Evolutionary conservation across 805 yeast genomes (phyloP).

Genomic region (Clavispora asparagi): DNA sequence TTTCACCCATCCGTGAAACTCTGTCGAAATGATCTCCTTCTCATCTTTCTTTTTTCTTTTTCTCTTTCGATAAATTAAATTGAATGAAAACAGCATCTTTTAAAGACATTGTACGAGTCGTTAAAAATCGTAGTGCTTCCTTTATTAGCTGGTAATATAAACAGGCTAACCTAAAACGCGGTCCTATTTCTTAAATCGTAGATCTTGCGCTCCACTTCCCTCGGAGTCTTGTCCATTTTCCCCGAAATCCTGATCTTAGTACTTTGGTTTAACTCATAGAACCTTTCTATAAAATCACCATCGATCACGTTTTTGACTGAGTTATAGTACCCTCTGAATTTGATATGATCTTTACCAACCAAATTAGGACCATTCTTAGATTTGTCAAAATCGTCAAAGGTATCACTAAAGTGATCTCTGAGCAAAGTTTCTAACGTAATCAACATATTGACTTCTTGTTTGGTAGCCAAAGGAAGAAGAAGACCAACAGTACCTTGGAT

Average conservation of each 20-base stretch:
- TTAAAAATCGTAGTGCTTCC: neutral
- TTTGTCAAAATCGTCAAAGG: slow-evolving; percentile 22
- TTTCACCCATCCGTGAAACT: neutral
- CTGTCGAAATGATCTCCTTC: neutral
- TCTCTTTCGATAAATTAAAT: neutral
- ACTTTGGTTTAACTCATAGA: slow-evolving; percentile 27
- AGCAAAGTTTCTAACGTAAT: slow-evolving; percentile 47
- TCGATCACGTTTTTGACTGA: slow-evolving; percentile 76
- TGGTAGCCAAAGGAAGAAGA: slow-evolving; percentile 59
- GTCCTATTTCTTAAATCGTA: slow-evolving; percentile 46
- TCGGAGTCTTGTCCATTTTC: slow-evolving; percentile 41
- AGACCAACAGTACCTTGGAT: slow-evolving; percentile 79
- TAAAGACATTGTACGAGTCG: neutral
- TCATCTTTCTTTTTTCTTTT: neutral
- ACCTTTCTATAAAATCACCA: slow-evolving; percentile 79
- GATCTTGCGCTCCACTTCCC: slow-evolving; percentile 48
- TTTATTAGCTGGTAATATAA: neutral
- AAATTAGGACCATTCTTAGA: slow-evolving; percentile 25
- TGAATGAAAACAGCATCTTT: neutral
- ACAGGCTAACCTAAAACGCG: slow-evolving; percentile 19
- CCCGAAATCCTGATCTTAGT: slow-evolving; percentile 34
- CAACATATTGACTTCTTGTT: slow-evolving; percentile 58
- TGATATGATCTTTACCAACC: slow-evolving; percentile 63
- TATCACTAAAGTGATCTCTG: slow-evolving; percentile 23
- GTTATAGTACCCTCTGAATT: slow-evolving; percentile 73